Evolutionary conservation across 805 yeast species (phyloP).

Genomic region (Debaryomyces maramus): DNA sequence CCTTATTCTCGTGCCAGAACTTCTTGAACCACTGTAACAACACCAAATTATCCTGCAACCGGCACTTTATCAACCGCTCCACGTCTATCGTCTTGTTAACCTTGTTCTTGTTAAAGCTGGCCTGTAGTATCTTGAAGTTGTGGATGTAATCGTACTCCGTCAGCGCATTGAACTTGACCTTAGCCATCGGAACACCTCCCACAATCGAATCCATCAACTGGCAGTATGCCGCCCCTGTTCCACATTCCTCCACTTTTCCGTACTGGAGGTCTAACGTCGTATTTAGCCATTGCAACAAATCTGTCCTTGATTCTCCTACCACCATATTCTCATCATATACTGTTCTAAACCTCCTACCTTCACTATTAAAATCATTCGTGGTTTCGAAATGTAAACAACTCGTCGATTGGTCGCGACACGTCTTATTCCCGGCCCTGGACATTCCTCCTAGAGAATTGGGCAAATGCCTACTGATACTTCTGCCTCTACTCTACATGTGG

Average conservation of each 20-base stretch:
- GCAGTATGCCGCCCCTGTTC: constrained; percentile 93
- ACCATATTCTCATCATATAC: constrained; percentile 20
- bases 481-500: too few species aligned
- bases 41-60: constrained; percentile 91
- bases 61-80: constrained; percentile 78
- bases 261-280: constrained; percentile 62
- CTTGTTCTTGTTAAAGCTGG: constrained; percentile 68
- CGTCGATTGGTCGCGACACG: too few species aligned
- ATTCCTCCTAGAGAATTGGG: too few species aligned
- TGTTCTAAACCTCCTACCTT: too few species aligned
- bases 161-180: constrained; percentile 65
- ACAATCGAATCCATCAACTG: constrained; percentile 85
- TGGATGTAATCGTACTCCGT: constrained; percentile 74
- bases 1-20: constrained; percentile 76
- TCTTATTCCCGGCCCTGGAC: too few species aligned
- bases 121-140: constrained; percentile 85
- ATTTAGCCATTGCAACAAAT: constrained; percentile 83
- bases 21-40: constrained; percentile 89
- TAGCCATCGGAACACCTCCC: constrained; percentile 77
- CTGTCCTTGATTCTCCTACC: constrained; percentile 77
- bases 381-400: neutral
- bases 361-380: too few species aligned
- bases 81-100: constrained; percentile 78
- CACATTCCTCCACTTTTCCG: constrained; percentile 87
- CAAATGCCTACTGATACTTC: too few species aligned